Evolutionary conservation across 768 basidiomycete genomes (phyloP).

Genomic region (Leucogyrophana mollusca): DNA sequence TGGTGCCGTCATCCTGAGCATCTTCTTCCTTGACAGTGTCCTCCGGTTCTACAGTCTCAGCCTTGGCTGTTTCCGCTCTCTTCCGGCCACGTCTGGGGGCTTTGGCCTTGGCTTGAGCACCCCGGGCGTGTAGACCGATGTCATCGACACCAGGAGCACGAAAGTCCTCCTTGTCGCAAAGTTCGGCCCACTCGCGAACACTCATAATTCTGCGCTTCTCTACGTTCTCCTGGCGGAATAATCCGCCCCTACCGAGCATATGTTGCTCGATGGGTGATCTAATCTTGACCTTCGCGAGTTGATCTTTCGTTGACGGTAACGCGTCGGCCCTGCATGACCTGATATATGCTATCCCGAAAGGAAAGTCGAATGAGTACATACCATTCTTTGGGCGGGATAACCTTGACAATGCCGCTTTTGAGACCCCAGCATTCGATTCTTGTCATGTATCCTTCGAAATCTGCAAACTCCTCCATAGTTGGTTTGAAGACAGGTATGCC

Average conservation of each 20-base stretch:
- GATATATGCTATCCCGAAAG: constrained; percentile 5
- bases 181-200: constrained; percentile 84
- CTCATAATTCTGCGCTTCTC: constrained; percentile 84
- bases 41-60: constrained; percentile 46
- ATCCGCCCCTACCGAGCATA: constrained; percentile 82
- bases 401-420: constrained; percentile 90
- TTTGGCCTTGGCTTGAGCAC: constrained; percentile 35
- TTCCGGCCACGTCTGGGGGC: constrained; percentile 41
- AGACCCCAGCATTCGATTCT: constrained; percentile 88
- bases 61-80: constrained; percentile 35
- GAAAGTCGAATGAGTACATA: constrained; percentile 37
- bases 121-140: constrained; percentile 51
- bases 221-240: constrained; percentile 89
- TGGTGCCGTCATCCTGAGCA: constrained; percentile 15
- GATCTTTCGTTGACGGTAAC: constrained; percentile 69
- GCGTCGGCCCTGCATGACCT: constrained; percentile 55
- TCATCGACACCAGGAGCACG: constrained; percentile 73
- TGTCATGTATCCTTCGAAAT: constrained; percentile 91
- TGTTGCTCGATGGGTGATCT: constrained; percentile 91
- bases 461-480: constrained; percentile 84
- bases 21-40: constrained; percentile 51
- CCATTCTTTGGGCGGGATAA: constrained; percentile 96
- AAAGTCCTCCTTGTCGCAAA: constrained; percentile 69
- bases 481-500: constrained; percentile 98
- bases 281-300: constrained; percentile 75